phyloP scores from a whole-genome alignment of 2,329 filamentous ascomycete species.

The Monilinia fructigena region DNA sequence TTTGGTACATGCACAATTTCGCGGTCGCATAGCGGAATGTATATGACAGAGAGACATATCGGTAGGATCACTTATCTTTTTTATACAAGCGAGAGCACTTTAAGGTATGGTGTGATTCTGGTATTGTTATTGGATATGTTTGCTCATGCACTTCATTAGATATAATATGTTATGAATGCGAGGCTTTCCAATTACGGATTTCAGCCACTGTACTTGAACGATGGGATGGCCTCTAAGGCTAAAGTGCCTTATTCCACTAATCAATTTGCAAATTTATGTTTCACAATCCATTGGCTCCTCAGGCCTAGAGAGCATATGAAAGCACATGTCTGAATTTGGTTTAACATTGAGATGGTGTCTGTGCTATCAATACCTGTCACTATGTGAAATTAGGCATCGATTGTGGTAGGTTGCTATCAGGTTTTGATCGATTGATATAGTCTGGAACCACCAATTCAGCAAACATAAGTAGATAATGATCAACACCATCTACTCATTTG shows the following conservation, averaged over 20 bases:
- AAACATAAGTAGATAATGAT: neutral
- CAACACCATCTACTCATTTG: too few species aligned
- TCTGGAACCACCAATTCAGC: neutral
- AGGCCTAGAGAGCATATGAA: neutral
- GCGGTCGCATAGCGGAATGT: conserved; percentile 6
- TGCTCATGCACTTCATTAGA: neutral
- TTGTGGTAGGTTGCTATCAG: neutral
- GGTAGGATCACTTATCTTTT: conserved; percentile 9
- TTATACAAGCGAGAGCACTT: conserved; percentile 3
- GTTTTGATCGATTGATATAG: neutral
- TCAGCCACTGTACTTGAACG: neutral
- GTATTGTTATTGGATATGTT: neutral
- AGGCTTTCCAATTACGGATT: neutral
- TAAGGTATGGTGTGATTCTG: neutral
- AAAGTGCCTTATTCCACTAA: neutral
- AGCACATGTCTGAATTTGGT: too few species aligned
- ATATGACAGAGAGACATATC: neutral
- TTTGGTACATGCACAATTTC: conserved; percentile 6
- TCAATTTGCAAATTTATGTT: neutral
- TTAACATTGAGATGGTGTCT: neutral
- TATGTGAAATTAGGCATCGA: too few species aligned
- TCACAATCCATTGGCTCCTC: neutral
- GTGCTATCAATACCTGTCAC: neutral
- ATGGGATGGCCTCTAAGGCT: neutral
- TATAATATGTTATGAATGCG: neutral